Conservation (phyloP, 2,329 filamentous ascomycete species). For the Paecilomyces formosus region DNA sequence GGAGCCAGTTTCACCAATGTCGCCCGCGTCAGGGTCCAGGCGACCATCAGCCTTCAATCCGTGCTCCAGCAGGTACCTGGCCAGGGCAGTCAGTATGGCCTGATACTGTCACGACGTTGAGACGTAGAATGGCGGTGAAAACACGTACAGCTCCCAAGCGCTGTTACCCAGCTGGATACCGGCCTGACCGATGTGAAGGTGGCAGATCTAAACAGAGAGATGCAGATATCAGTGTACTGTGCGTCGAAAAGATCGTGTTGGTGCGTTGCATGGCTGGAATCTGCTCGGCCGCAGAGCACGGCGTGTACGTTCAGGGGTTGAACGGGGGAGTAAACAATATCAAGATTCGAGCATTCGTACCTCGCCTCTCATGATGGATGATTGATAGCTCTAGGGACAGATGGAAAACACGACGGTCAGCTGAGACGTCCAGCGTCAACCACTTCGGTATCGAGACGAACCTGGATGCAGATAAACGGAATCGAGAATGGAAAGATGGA, state of each 20-base stretch:
- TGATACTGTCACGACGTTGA: neutral
- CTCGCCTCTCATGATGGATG: slow-evolving; percentile 29
- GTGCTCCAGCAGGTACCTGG: slow-evolving; percentile 60
- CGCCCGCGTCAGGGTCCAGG: slow-evolving; percentile 48
- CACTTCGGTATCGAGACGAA: neutral
- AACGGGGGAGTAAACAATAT: slow-evolving; percentile 15
- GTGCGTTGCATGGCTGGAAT: neutral
- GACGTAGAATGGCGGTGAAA: slow-evolving; percentile 19
- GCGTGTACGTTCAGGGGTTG: slow-evolving; percentile 6
- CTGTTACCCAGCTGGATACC: slow-evolving; percentile 61
- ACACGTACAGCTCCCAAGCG: slow-evolving; percentile 60
- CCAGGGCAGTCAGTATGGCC: slow-evolving; percentile 4
- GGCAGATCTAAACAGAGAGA: slow-evolving; percentile 46
- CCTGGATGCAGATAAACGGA: slow-evolving; percentile 5
- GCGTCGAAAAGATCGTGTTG: neutral
- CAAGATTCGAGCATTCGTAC: slow-evolving; percentile 14
- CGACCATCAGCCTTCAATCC: slow-evolving; percentile 55
- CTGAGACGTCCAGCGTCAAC: neutral
- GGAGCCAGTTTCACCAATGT: slow-evolving; percentile 48
- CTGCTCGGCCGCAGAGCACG: neutral
- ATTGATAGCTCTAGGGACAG: slow-evolving; percentile 1
- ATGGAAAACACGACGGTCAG: slow-evolving; percentile 1
- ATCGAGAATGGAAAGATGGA: slow-evolving; percentile 1
- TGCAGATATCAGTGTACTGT: neutral
- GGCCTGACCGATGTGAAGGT: slow-evolving; percentile 62